Percentiles rank a stretch among this genome's conserved stretches.
Conservation (phyloP, 305 asterid genomes). For the Solanum chacoense region DNA sequence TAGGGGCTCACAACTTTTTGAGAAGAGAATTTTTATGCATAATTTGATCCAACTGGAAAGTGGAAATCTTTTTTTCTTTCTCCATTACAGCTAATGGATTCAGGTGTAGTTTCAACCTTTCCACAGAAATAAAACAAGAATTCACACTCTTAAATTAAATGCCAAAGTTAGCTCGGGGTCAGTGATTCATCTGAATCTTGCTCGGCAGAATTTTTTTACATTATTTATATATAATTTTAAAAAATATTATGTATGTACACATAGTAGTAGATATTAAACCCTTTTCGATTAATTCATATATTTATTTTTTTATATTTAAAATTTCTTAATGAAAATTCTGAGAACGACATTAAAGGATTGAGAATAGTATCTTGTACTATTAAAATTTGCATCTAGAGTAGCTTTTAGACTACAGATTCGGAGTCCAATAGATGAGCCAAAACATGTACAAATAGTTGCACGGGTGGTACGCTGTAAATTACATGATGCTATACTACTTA, state of each 20-base stretch:
- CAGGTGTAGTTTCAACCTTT: not conserved
- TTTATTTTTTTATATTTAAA: too few relatives aligned
- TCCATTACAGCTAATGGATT: not conserved
- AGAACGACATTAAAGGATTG: not conserved
- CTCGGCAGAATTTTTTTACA: rapidly evolving
- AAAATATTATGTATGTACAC: too few relatives aligned
- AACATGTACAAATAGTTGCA: not conserved
- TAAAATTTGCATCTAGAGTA: not conserved
- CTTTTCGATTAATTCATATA: too few relatives aligned
- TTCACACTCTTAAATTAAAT: not conserved
- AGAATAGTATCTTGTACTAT: not conserved
- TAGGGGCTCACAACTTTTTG: not conserved
- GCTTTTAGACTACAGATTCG: not conserved
- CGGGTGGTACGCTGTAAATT: not conserved
- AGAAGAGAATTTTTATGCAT: not conserved
- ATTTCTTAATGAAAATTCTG: too few relatives aligned
- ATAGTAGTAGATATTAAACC: too few relatives aligned
- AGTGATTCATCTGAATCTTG: too few relatives aligned
- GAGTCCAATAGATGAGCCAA: not conserved
- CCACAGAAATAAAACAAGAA: not conserved
- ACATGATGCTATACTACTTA: not conserved
- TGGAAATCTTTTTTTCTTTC: not conserved
- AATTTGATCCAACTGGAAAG: conserved; percentile 3
- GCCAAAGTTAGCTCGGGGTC: too few relatives aligned
- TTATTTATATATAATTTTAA: too few relatives aligned